Evolutionary conservation across 345 rosid genomes (phyloP), one percentile per base, ranked within the genome.

Genomic region (Salix suchowensis): DNA sequence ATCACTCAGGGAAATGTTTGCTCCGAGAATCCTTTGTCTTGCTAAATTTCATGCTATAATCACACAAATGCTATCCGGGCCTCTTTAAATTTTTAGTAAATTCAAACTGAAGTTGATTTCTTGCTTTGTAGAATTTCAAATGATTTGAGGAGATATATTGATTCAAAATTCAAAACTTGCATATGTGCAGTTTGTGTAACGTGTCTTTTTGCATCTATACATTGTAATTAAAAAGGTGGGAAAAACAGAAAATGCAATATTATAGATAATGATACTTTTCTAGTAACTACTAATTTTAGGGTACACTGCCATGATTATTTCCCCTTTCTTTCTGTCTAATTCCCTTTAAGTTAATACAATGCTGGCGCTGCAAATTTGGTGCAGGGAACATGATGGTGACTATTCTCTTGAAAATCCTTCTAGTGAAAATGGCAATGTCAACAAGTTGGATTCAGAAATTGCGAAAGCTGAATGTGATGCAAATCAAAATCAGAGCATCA

Each of bases 301-400:
- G 32, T 30, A 52, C 19, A 37, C 58, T 72, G 4, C 68, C 23
- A 37, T 67, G 42, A 74, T 74, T 13, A 7, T n/a, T 24, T 0
- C 14, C 4, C 14, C 4, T 15, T 73, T 30, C 16, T 50, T 44
- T 65, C 46, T 39, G 26, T 55, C 39, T 75, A 18, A 19, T 64
- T 62, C 61, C 19, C 50, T 12, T 5, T 9, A 13, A 4, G n/a
- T 73, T 64, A 8, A 40, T 67, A 70, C 32, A 61, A 34, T 72
- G 67, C 72, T 78, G 65, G 76, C 24, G 32, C 68, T 77, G n/a
- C 48, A 67, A 86, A 82, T 81, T 74, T 80, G 69, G 50, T 86
- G 79, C 85, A 90, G 97, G 86, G 79, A 79, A 78, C 77, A 52
- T 61, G 80, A 75, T 74, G 77, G 73, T 67, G 86, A 79, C 64